Conservation (phyloP, 345 rosid genomes). For the Hibiscus tridactylites region DNA sequence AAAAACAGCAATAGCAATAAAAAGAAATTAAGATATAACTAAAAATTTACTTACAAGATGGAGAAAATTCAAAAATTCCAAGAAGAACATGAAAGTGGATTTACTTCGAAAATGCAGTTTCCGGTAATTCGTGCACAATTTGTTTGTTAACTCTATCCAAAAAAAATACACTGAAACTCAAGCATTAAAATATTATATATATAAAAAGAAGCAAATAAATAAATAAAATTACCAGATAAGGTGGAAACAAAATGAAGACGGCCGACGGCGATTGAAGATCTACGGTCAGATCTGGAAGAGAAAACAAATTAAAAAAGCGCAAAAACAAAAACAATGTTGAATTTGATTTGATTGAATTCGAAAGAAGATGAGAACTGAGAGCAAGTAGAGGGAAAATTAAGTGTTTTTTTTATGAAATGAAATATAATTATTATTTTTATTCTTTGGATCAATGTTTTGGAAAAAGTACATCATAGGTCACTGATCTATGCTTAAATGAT, state of each 20-base stretch:
- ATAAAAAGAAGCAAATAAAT: neutral
- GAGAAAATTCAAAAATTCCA: conserved; percentile 34
- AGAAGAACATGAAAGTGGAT: conserved; percentile 40
- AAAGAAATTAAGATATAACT: neutral
- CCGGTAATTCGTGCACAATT: neutral
- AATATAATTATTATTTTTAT: too few species aligned
- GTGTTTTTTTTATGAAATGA: neutral
- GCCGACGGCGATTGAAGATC: conserved; percentile 22
- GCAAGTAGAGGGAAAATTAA: neutral
- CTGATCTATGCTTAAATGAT: too few species aligned
- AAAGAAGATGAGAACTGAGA: neutral
- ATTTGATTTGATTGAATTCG: neutral
- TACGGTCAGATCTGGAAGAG: conserved; percentile 20
- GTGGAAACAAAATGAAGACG: neutral
- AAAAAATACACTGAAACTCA: neutral
- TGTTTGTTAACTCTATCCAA: conserved; percentile 7
- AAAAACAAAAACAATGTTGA: conserved; percentile 6
- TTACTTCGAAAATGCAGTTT: too few species aligned
- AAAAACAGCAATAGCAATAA: too few species aligned
- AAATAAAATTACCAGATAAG: neutral
- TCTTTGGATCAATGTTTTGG: too few species aligned
- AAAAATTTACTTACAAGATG: conserved; percentile 41
- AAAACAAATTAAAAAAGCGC: neutral
- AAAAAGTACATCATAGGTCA: neutral
- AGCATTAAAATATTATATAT: neutral